Evolutionary conservation across 1,139 yeast genomes (phyloP).

Genomic region (Diutina rugosa): DNA sequence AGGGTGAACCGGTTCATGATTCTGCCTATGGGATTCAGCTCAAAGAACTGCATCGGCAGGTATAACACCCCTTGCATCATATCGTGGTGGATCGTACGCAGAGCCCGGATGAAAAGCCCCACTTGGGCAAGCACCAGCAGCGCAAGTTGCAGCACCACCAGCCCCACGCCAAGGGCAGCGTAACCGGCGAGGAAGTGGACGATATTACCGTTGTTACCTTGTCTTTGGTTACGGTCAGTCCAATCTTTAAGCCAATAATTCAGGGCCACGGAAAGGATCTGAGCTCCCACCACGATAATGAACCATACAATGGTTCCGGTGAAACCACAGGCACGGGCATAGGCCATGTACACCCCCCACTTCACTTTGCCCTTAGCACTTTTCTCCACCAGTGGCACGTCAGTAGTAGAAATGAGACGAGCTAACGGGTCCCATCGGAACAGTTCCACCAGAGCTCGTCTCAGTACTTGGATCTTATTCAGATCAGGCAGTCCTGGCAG

Average conservation of each 20-base stretch:
- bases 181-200: conserved; percentile 12
- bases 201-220: conserved; percentile 13
- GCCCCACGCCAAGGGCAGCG: conserved; percentile 19
- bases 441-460: conserved; percentile 4
- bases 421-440: neutral
- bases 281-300: neutral
- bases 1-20: conserved; percentile 44
- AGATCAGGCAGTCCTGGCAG: neutral
- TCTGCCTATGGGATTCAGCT: conserved; percentile 19
- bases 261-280: conserved; percentile 12
- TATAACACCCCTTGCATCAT: conserved; percentile 14
- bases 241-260: conserved; percentile 50
- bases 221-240: conserved; percentile 34
- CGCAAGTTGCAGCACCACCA: conserved; percentile 11
- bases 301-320: conserved; percentile 10
- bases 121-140: conserved; percentile 11
- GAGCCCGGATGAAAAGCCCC: conserved; percentile 11
- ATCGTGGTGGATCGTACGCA: conserved; percentile 12
- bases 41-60: conserved; percentile 20
- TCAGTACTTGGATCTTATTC: conserved; percentile 7
- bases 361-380: conserved; percentile 18
- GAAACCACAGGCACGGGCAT: conserved; percentile 14
- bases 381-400: conserved; percentile 8
- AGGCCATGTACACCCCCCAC: conserved; percentile 13
- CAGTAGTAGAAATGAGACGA: neutral